These are phyloP conservation scores for Bruguiera parviflora DNA, from an alignment of 345 rosid species.

Conservation along the genomic window DNA sequence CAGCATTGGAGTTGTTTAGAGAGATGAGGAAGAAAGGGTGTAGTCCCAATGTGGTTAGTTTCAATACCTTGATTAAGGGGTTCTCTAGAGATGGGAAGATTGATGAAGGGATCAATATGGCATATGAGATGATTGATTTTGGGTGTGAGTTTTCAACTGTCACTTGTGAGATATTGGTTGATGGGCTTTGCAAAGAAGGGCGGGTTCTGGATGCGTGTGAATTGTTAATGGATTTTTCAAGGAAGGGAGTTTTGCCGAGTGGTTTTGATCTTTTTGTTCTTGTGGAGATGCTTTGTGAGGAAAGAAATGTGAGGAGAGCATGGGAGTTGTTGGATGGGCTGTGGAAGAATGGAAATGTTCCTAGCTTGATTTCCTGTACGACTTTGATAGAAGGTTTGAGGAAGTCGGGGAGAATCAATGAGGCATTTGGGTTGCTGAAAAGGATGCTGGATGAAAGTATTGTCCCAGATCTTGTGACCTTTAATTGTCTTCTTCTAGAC, in stretches of 20 bases:
- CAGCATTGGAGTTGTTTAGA: slow-evolving; percentile 62
- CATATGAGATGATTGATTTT: slow-evolving; percentile 71
- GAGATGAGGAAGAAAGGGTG: slow-evolving; percentile 78
- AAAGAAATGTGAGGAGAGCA: slow-evolving; percentile 45
- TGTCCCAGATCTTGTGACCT: slow-evolving; percentile 69
- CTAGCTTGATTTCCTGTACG: slow-evolving; percentile 66
- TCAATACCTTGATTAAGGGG: slow-evolving; percentile 75
- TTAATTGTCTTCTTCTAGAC: slow-evolving; percentile 70
- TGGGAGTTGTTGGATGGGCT: slow-evolving; percentile 51
- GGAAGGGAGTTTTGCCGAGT: slow-evolving; percentile 51
- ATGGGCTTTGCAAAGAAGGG: slow-evolving; percentile 63
- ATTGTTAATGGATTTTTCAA: slow-evolving; percentile 57
- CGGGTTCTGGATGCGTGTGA: slow-evolving; percentile 45
- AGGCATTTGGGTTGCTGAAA: slow-evolving; percentile 53
- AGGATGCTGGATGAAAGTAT: slow-evolving; percentile 54
- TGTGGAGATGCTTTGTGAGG: slow-evolving; percentile 54
- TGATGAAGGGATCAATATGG: slow-evolving; percentile 69
- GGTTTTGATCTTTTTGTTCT: slow-evolving; percentile 55
- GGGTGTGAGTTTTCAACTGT: slow-evolving; percentile 54
- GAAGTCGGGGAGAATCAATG: slow-evolving; percentile 44
- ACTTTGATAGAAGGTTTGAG: slow-evolving; percentile 80
- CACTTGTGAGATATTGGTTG: slow-evolving; percentile 81
- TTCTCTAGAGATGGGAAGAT: slow-evolving; percentile 54
- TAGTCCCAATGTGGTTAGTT: slow-evolving; percentile 72
- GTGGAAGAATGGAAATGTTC: slow-evolving; percentile 58